Conservation (phyloP, 2,329 filamentous ascomycete species). For the Septoria linicola region DNA sequence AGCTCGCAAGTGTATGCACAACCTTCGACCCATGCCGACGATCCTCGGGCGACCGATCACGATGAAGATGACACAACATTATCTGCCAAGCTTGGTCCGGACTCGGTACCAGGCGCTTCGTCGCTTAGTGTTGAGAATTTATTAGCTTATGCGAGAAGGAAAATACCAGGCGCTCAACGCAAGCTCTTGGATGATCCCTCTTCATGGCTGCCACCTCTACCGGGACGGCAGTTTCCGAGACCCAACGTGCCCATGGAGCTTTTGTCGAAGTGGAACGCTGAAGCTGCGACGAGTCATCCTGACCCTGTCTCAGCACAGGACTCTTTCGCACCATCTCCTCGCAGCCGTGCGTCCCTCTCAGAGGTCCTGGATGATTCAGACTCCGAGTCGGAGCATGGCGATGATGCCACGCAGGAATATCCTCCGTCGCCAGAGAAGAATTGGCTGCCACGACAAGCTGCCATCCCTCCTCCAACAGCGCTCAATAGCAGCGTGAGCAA, state of each 20-base stretch:
- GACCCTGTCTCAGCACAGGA: not conserved
- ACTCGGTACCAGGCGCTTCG: not conserved
- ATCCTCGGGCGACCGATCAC: not conserved
- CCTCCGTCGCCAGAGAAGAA: slow-evolving; percentile 10
- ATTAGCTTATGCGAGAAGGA: slow-evolving; percentile 28
- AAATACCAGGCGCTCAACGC: slow-evolving; percentile 49
- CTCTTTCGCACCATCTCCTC: not conserved
- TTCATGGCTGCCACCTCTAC: slow-evolving; percentile 42
- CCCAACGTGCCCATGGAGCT: slow-evolving; percentile 43
- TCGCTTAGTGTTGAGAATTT: not conserved
- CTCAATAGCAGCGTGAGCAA: slow-evolving; percentile 2
- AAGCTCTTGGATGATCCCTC: slow-evolving; percentile 49
- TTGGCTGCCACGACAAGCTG: slow-evolving; percentile 3
- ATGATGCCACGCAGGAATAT: slow-evolving; percentile 3
- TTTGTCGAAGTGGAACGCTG: slow-evolving; percentile 32
- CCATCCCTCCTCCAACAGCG: not conserved
- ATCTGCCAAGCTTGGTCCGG: not conserved
- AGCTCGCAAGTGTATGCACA: too few relatives aligned
- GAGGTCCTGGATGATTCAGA: slow-evolving; percentile 1
- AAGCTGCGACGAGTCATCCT: not conserved
- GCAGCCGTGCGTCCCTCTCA: not conserved
- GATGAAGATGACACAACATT: not conserved
- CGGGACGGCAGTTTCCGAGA: slow-evolving; percentile 38
- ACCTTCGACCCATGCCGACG: too few relatives aligned
- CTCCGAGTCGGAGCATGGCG: slow-evolving; percentile 2